Evolutionary conservation across 129 eudicot genomes (phyloP).

Genomic region (Erigeron canadensis): DNA sequence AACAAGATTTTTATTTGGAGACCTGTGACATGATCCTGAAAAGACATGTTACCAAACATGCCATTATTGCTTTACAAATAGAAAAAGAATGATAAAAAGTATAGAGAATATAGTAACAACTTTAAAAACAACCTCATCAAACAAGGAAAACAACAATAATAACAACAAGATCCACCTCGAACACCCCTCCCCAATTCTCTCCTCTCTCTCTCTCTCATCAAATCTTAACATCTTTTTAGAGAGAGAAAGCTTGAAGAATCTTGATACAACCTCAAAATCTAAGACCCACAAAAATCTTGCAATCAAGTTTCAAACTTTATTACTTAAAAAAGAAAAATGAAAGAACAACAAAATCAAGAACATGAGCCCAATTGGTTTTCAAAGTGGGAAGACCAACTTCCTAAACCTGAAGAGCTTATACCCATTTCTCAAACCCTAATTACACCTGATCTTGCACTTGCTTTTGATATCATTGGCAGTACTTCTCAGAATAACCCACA

Average conservation of each 20-base stretch:
- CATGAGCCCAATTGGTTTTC: slow-evolving; percentile 89
- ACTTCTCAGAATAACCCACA: slow-evolving; percentile 15
- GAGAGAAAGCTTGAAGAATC: slow-evolving; percentile 18
- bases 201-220: slow-evolving; percentile 20
- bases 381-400: slow-evolving; percentile 79
- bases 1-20: no score
- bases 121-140: neutral
- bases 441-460: slow-evolving; percentile 80
- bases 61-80: no score
- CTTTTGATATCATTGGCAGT: slow-evolving; percentile 51
- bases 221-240: slow-evolving; percentile 34
- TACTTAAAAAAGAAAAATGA: slow-evolving; percentile 43
- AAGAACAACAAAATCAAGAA: slow-evolving; percentile 27
- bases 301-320: neutral
- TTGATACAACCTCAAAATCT: neutral
- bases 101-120: no score
- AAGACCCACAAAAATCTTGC: slow-evolving; percentile 10
- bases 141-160: neutral
- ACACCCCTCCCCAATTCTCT: slow-evolving; percentile 63
- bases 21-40: no score
- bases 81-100: no score
- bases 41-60: no score
- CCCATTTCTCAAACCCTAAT: slow-evolving; percentile 78
- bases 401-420: slow-evolving; percentile 74
- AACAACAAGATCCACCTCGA: no score